phyloP scores from a whole-genome alignment of 2,329 filamentous ascomycete species.

The Penicillium palitans region DNA sequence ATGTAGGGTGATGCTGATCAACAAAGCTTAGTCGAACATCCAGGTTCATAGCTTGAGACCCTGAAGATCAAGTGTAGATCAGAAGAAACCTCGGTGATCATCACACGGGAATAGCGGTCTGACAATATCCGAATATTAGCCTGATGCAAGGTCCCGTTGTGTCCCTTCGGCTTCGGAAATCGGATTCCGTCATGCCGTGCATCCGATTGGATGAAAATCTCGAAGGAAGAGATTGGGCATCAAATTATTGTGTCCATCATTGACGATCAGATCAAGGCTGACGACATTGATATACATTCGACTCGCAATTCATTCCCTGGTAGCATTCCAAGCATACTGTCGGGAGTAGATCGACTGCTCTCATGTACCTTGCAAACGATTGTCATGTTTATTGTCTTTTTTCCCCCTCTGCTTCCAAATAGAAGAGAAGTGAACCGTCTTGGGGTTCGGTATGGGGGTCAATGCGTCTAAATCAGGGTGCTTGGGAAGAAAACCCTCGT shows the following conservation, averaged over 20 bases:
- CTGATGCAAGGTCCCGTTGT: neutral
- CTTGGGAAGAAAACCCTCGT: too few species aligned
- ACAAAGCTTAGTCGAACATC: neutral
- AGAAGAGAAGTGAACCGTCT: neutral
- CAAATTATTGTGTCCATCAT: slow-evolving; percentile 1
- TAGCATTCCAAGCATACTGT: neutral
- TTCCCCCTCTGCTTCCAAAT: neutral
- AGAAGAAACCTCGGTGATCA: neutral
- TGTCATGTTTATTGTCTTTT: neutral
- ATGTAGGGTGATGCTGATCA: neutral
- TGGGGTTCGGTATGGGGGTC: neutral
- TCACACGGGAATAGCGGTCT: neutral
- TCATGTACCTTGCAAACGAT: neutral
- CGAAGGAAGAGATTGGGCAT: neutral
- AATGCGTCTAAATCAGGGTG: too few species aligned
- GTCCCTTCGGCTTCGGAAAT: slow-evolving; percentile 3
- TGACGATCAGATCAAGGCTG: neutral
- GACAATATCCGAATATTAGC: neutral
- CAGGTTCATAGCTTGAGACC: neutral
- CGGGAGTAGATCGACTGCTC: neutral
- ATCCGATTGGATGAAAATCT: slow-evolving; percentile 1
- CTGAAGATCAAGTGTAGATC: neutral
- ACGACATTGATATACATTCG: neutral
- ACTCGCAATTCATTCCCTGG: slow-evolving; percentile 7
- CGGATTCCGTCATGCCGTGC: slow-evolving; percentile 7